Evolutionary conservation across 805 yeast genomes (phyloP), one percentile per base, ranked within the genome.

Genomic region (Yarrowia bubula): DNA sequence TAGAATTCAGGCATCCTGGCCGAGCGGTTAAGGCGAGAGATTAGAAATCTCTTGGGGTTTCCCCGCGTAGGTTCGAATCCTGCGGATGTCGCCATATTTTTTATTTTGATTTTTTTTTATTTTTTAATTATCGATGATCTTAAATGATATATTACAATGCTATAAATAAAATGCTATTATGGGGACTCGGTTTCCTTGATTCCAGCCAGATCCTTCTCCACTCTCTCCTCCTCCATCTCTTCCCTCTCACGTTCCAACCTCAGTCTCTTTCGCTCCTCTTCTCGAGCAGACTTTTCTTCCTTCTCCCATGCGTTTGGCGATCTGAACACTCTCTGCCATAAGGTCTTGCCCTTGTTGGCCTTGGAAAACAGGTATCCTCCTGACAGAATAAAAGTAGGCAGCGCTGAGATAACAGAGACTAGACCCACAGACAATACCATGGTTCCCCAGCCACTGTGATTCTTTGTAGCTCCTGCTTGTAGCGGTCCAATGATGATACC

Each of bases 401-500:
- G 10, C 4, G 70, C 68, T 38, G 66, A 38, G 5, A 68, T 48
- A 11, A 64, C 61, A 14, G 67, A 55, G 11, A 72, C 41, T 1
- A 72, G 39, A 8, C 71, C 75, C 7, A 70, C 50, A 3, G 71
- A 66, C 17, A 72, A 14, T 7, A 67, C 64, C 38, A 67, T 66
- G 14, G 66, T 57, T 14, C 66, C 64, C 72, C 75, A 74, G 18
- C 77, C 77, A 31, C 63, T 43, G 8, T 42, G 33, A 8, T 60
- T 65, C 17, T 64, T 64, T 9, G 70, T 67, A 8, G 70, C 70
- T 1, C 76, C 77, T 8, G 74, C 70, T 39, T 71, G 70, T 9
- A 74, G 70, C 10, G 77, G 77, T 1, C 77, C 77, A 60, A 75
- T 65, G n/a, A 75, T 67, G 6, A 70, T 48, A 2, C 77, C 77